phyloP scores from a whole-genome alignment of 495 filamentous ascomycete species.

The Podospora tetraspora region DNA sequence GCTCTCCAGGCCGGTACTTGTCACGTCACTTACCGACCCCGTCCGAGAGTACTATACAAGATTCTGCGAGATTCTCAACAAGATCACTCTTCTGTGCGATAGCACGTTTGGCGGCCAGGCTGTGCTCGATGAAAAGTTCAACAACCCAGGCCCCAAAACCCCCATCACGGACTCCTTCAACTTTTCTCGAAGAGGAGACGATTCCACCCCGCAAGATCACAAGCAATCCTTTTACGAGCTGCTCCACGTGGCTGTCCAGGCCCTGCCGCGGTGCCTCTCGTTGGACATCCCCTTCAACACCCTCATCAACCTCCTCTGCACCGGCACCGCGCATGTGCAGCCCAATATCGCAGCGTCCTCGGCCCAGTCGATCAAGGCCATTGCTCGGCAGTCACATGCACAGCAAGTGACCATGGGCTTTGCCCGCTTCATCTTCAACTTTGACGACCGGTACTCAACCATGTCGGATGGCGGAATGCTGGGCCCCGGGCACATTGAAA shows the following conservation, averaged over 20 bases:
- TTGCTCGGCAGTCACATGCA: constrained; percentile 86
- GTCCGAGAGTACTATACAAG: constrained; percentile 76
- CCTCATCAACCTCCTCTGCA: constrained; percentile 91
- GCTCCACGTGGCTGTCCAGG: constrained; percentile 91
- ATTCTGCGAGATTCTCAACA: constrained; percentile 92
- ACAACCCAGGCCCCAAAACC: constrained; percentile 78
- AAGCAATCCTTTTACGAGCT: constrained; percentile 95
- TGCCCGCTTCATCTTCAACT: constrained; percentile 94
- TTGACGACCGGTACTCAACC: constrained; percentile 92
- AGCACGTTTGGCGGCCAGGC: constrained; percentile 96
- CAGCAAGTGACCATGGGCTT: constrained; percentile 97
- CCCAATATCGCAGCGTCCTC: constrained; percentile 88
- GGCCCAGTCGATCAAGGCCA: constrained; percentile 86
- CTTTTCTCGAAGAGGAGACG: constrained; percentile 76
- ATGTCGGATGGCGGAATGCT: constrained; percentile 98
- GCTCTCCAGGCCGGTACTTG: constrained; percentile 69
- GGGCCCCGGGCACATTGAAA: constrained; percentile 91
- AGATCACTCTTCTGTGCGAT: constrained; percentile 93
- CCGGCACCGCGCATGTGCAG: constrained; percentile 92
- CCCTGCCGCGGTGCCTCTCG: constrained; percentile 86
- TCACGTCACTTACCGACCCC: constrained; percentile 64
- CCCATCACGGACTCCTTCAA: constrained; percentile 92
- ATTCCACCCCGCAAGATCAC: constrained; percentile 66
- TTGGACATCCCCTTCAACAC: constrained; percentile 88
- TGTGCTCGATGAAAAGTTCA: constrained; percentile 90